Percentiles rank a stretch among this genome's conserved stretches.
Evolutionary conservation across 306 rosid species (phyloP).

Genomic region (Glycine soja): DNA sequence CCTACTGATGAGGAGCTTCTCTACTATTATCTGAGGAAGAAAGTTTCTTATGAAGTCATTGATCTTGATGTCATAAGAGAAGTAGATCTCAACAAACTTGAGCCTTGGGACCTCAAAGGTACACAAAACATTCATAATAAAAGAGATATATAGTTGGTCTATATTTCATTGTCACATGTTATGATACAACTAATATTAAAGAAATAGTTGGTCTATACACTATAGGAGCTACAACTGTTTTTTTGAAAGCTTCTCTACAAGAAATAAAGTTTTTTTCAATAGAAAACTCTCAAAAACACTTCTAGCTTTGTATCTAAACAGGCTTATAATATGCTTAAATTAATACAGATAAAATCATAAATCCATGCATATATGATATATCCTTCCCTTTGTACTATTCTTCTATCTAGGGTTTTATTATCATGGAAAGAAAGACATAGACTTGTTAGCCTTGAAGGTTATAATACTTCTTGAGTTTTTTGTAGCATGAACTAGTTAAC

Average conservation of each 20-base stretch:
- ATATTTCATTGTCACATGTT: not conserved
- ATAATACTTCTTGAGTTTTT: not conserved
- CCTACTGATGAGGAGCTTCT: constrained; percentile 99
- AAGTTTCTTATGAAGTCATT: constrained; percentile 91
- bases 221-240: not conserved
- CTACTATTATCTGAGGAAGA: constrained; percentile 92
- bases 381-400: not conserved
- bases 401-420: constrained; percentile 33
- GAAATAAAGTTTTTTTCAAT: too few relatives aligned
- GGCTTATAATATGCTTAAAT: not conserved
- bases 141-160: not conserved
- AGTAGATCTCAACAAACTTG: constrained; percentile 93
- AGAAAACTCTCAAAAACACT: too few relatives aligned
- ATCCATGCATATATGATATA: not conserved
- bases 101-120: constrained; percentile 99
- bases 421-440: not conserved
- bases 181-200: not conserved
- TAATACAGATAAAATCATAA: not conserved
- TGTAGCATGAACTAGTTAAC: constrained; percentile 20
- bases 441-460: not conserved
- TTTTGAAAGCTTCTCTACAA: too few relatives aligned
- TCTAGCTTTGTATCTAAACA: too few relatives aligned
- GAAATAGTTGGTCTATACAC: not conserved
- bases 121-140: not conserved
- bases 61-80: constrained; percentile 95